These are phyloP conservation scores for Vitis rotundifolia DNA, from an alignment of 164 flowering plant genomes.

Conservation along the genomic window DNA sequence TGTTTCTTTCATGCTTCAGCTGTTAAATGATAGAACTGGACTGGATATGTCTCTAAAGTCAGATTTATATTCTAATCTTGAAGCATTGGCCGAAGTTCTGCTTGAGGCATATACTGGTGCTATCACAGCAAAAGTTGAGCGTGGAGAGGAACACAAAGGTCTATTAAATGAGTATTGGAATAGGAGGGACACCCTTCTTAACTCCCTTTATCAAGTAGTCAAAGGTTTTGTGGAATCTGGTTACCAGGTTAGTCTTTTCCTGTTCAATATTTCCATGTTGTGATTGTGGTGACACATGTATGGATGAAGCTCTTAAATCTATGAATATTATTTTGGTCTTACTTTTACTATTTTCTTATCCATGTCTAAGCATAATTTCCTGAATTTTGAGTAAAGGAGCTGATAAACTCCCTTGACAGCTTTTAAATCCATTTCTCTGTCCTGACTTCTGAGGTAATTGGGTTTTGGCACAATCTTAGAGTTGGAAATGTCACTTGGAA, in stretches of 20 bases:
- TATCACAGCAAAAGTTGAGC: conserved; percentile 73
- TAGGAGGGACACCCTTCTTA: conserved; percentile 76
- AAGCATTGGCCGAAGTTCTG: conserved; percentile 61
- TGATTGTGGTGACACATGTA: not conserved
- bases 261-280: not conserved
- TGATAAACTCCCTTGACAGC: not conserved
- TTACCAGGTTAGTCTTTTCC: conserved; percentile 46
- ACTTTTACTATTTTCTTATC: not conserved
- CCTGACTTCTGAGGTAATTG: not conserved
- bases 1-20: conserved; percentile 72
- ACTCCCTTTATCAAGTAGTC: conserved; percentile 62
- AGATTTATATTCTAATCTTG: conserved; percentile 56
- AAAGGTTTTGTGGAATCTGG: conserved; percentile 49
- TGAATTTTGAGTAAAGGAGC: not conserved
- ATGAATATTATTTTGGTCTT: not conserved
- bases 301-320: not conserved
- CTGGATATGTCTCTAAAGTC: conserved; percentile 50
- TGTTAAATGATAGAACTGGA: conserved; percentile 49
- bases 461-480: not conserved
- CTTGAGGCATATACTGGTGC: conserved; percentile 81
- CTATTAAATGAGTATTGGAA: conserved; percentile 64
- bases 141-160: conserved; percentile 70
- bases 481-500: not conserved
- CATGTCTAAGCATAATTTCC: not conserved
- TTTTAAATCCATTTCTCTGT: not conserved